A percentile compares a stretch with the other conserved stretches of the same genome.
phyloP scores from a whole-genome alignment of 1,284 basidiomycete genomes.

The Papiliotrema flavescens region DNA sequence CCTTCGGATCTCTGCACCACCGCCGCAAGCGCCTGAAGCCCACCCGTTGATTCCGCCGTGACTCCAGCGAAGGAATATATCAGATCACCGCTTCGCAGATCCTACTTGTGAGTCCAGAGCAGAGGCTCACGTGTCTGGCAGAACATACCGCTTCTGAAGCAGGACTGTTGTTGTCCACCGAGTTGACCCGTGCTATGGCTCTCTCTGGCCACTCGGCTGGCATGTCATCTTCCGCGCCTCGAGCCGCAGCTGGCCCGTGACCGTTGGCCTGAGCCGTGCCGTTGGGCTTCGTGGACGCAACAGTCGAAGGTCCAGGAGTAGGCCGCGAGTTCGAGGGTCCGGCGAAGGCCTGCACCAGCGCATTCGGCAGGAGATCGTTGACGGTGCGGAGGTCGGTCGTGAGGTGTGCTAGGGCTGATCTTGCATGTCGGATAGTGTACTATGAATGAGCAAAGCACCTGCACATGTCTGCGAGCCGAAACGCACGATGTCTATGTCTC shows the following conservation, averaged over 20 bases:
- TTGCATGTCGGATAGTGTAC: conserved; percentile 71
- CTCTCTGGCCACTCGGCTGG: conserved; percentile 27
- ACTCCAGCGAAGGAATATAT: conserved; percentile 69
- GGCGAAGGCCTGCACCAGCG: conserved; percentile 59
- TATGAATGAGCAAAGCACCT: conserved; percentile 9
- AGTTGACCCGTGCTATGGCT: conserved; percentile 70
- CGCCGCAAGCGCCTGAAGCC: conserved; percentile 63
- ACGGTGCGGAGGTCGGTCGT: conserved; percentile 69
- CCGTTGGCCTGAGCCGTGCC: conserved; percentile 8
- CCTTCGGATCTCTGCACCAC: conserved; percentile 71
- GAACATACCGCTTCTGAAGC: conserved; percentile 68
- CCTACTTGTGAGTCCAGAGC: conserved; percentile 57
- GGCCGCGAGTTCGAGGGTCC: conserved; percentile 39
- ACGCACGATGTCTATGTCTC: conserved; percentile 60
- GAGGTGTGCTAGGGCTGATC: conserved; percentile 49
- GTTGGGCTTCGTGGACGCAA: background rate
- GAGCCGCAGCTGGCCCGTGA: conserved; percentile 1
- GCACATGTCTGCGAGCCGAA: background rate
- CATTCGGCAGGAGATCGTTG: conserved; percentile 64
- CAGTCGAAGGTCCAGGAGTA: background rate
- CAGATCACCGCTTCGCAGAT: conserved; percentile 65
- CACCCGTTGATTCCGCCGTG: conserved; percentile 43
- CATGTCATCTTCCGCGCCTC: conserved; percentile 1
- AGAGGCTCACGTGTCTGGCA: background rate
- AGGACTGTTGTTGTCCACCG: conserved; percentile 70